Conservation (phyloP, 768 basidiomycete genomes). For the Russula vinacea region DNA sequence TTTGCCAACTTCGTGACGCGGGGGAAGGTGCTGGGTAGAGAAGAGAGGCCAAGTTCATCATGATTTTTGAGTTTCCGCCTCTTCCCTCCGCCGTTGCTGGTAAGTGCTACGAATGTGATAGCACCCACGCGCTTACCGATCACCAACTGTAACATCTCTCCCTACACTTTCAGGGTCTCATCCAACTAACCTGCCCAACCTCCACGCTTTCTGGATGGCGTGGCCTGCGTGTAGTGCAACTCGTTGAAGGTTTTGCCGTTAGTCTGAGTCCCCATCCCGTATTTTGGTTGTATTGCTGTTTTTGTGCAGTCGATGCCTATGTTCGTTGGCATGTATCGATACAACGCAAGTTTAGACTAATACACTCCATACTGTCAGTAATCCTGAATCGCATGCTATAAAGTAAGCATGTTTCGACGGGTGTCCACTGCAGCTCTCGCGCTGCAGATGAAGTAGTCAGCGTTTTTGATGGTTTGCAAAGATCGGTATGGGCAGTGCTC, state of each 20-base stretch:
- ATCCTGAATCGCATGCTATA: no score
- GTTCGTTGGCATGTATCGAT: no score
- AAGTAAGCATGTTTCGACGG: no score
- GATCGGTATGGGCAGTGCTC: no score
- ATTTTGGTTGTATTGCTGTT: no score
- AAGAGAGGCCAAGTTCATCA: neutral
- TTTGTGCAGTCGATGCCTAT: no score
- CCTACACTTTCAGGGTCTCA: neutral
- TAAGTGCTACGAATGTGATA: neutral
- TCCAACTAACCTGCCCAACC: neutral
- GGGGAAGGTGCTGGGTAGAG: slow-evolving; percentile 22
- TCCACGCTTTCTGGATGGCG: neutral
- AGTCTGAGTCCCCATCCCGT: neutral
- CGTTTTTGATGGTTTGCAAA: no score
- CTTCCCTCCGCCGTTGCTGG: neutral
- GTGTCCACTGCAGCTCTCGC: no score
- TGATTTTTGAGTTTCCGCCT: neutral
- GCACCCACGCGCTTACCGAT: neutral
- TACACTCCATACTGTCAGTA: no score
- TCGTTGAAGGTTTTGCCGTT: neutral
- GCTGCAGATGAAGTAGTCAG: no score
- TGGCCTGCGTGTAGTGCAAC: neutral
- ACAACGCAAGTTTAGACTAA: no score
- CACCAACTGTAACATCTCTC: neutral
- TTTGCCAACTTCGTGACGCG: slow-evolving; percentile 30